A percentile compares a stretch with the other conserved stretches of the same genome.
phyloP scores from a whole-genome alignment of 2,329 filamentous ascomycete species.

The Shiraia bambusicola region DNA sequence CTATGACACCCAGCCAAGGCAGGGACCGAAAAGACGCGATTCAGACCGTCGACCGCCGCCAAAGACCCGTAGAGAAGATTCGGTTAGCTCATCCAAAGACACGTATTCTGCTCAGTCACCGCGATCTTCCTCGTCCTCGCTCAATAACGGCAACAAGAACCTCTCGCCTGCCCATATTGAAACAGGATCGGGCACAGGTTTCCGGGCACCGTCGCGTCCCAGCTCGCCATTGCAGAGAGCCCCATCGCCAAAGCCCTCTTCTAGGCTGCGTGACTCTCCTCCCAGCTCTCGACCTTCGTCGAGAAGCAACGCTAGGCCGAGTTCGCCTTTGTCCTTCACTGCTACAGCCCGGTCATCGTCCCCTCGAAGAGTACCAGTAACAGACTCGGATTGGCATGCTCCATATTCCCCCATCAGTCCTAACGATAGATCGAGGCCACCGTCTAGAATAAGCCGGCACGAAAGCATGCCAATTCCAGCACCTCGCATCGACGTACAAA shows the following conservation, averaged over 20 bases:
- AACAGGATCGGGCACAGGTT: constrained; percentile 14
- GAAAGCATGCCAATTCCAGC: constrained; percentile 33
- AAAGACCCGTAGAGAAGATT: constrained; percentile 18
- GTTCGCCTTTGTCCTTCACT: constrained; percentile 31
- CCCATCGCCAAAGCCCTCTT: constrained; percentile 31
- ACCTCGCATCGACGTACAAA: constrained; percentile 38
- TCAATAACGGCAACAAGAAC: constrained; percentile 21
- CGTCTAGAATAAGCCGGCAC: constrained; percentile 29
- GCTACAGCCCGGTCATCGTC: constrained; percentile 19
- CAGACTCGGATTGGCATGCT: constrained; percentile 33
- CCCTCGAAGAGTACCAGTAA: constrained; percentile 21
- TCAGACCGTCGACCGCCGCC: constrained; percentile 16
- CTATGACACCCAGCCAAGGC: constrained; percentile 17
- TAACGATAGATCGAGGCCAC: constrained; percentile 28
- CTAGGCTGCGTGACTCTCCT: constrained; percentile 26
- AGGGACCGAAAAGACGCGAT: constrained; percentile 20
- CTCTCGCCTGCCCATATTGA: constrained; percentile 24
- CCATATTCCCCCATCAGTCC: constrained; percentile 31
- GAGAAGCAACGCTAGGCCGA: constrained; percentile 24
- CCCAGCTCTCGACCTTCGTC: constrained; percentile 32
- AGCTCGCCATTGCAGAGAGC: constrained; percentile 29
- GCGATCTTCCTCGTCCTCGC: constrained; percentile 34
- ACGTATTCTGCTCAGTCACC: constrained; percentile 32
- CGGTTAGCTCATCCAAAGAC: constrained; percentile 31
- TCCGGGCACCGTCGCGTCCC: constrained; percentile 25